Evolutionary conservation across 177 flowering plant genomes (phyloP).

Genomic region (Vitis hybrid): DNA sequence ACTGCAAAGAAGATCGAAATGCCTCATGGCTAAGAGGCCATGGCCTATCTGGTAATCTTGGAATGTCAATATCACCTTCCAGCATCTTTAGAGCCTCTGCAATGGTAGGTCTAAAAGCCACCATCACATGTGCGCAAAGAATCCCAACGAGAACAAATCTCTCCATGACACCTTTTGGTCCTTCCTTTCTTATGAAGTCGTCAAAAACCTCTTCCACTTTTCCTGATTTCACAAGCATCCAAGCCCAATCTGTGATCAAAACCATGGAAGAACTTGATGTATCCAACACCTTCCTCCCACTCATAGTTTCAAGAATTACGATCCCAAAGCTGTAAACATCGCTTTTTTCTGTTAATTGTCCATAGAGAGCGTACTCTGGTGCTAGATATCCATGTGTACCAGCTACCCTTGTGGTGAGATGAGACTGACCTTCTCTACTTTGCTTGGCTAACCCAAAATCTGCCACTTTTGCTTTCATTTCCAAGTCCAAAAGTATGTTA

Average conservation of each 20-base stretch:
- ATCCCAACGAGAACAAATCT: conserved; percentile 49
- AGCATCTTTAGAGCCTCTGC: conserved; percentile 46
- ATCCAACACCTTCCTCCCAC: conserved; percentile 44
- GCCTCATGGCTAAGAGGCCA: conserved; percentile 41
- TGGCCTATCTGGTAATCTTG: conserved; percentile 39
- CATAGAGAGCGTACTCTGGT: conserved; percentile 56
- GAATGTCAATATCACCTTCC: conserved; percentile 56
- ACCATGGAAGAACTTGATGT: conserved; percentile 17
- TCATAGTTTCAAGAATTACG: conserved; percentile 48
- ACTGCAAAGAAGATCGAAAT: conserved; percentile 11
- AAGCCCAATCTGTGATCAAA: conserved; percentile 52
- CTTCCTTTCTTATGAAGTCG: conserved; percentile 18
- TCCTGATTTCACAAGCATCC: conserved; percentile 33
- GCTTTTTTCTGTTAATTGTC: conserved; percentile 55
- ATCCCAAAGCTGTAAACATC: conserved; percentile 60
- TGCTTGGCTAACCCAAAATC: conserved; percentile 57
- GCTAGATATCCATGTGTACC: conserved; percentile 59
- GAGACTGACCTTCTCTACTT: conserved; percentile 39
- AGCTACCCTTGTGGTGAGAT: conserved; percentile 51
- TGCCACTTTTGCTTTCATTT: conserved; percentile 46
- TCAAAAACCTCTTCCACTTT: conserved; percentile 26
- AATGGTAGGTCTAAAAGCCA: conserved; percentile 47
- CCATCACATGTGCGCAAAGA: conserved; percentile 49
- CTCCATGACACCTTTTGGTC: conserved; percentile 45
- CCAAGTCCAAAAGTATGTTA: conserved; percentile 48